Base-by-base conservation (phyloP, 306 rosid species). In the Dryas alaskensis region DNA sequence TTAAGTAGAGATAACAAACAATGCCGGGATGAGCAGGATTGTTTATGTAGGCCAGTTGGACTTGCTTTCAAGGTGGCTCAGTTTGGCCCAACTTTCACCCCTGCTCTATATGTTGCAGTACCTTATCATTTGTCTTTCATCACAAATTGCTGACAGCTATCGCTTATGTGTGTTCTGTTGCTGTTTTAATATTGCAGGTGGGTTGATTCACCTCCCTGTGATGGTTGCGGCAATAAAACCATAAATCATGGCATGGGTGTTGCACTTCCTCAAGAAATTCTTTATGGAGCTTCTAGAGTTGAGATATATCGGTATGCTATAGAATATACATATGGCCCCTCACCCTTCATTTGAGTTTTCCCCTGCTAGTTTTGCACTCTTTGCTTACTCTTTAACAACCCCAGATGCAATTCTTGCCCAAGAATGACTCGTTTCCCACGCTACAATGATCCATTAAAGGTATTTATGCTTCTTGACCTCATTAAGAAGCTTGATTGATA, bases 371-470 rank as follows among this genome's bases (percentile, higher is more conserved):
- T 31, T 31, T 31, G 37, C 37, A 31, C 37, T 2, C 37, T 31
- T 31, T 31, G 37, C 37, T 31, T 31, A 31, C 37, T 31, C 37
- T 31, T 31, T 31, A 31, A 31, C 37, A 31, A 31, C 37, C 37
- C 55, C 88, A 91, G 98, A 72, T 93, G 98, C 83, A 82, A 71
- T 4, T 4, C 43, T 65, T 93, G 98, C 81, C 47, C 77, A 64
- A 75, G 44, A 46, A 66, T 31, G 60, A 91, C 96, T 65, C 94
- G 98, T 67, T 93, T 93, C 67, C 92, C 98, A 45, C 94, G 97
- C 76, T 93, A 88, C 90, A 89, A 84, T 83, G 92, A 93, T 83
- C 94, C 96, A 76, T 44, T 73, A 5, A 93, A 93, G 98, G 98
- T 93, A 83, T 55, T 64, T 39, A 9, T 19, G 57, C 61, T 71